Percentiles rank a stretch among this genome's conserved stretches.
Conservation (phyloP, 768 basidiomycete genomes). For the Fistulinella prunicolor region DNA sequence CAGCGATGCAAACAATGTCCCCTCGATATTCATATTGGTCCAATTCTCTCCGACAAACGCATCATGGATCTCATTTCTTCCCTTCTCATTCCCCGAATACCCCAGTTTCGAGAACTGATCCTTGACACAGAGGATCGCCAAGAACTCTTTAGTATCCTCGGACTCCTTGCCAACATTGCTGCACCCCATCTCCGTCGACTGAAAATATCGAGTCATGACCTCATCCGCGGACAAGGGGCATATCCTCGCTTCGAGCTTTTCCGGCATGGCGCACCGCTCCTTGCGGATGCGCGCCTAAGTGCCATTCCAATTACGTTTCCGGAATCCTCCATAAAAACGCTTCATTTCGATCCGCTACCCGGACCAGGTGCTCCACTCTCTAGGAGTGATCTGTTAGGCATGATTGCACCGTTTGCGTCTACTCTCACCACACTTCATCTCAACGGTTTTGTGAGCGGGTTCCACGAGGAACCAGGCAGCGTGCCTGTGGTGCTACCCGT, state of each 20-base stretch:
- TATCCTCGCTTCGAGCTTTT: constrained; percentile 33
- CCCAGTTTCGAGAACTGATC: constrained; percentile 31
- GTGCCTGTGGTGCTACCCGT: constrained; percentile 30
- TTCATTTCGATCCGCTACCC: constrained; percentile 35
- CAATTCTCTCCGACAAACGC: constrained; percentile 22
- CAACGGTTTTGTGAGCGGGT: constrained; percentile 32
- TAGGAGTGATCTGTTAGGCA: constrained; percentile 26
- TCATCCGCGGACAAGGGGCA: constrained; percentile 22
- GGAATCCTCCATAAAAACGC: constrained; percentile 24
- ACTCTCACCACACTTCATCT: constrained; percentile 33
- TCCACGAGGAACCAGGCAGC: constrained; percentile 33
- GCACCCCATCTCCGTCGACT: constrained; percentile 28
- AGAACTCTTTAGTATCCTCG: constrained; percentile 24
- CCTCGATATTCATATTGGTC: constrained; percentile 33
- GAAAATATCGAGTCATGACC: constrained; percentile 29
- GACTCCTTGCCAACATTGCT: constrained; percentile 20
- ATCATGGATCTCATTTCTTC: constrained; percentile 26
- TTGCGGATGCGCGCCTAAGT: constrained; percentile 32
- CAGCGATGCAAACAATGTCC: constrained; percentile 31
- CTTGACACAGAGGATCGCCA: constrained; percentile 32
- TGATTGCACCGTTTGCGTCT: constrained; percentile 25
- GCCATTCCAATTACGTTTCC: constrained; percentile 33
- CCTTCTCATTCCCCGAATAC: constrained; percentile 30
- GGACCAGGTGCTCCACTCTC: constrained; percentile 29
- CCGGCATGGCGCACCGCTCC: constrained; percentile 29